Conservation (phyloP, 2,329 filamentous ascomycete genomes). For the Rhinocladiella mackenziei region DNA sequence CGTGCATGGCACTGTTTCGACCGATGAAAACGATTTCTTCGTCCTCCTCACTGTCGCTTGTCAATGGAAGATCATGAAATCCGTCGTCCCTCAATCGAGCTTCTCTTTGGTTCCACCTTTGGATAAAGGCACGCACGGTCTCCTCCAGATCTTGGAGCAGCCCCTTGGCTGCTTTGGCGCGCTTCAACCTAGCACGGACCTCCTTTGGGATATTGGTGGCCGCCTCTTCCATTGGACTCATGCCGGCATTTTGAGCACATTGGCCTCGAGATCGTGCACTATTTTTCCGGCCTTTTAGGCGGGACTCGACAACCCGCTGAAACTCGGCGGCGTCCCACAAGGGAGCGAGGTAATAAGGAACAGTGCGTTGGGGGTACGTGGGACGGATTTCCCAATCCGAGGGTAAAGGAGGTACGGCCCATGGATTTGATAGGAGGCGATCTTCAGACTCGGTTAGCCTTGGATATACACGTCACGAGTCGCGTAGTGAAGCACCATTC, state of each 20-base stretch:
- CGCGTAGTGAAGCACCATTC: slow-evolving; percentile 62
- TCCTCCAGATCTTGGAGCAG: slow-evolving; percentile 81
- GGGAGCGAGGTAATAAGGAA: slow-evolving; percentile 85
- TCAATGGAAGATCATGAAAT: slow-evolving; percentile 42
- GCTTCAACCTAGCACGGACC: slow-evolving; percentile 75
- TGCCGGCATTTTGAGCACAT: slow-evolving; percentile 32
- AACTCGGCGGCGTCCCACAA: slow-evolving; percentile 66
- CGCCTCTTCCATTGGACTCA: slow-evolving; percentile 34
- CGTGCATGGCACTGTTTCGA: slow-evolving; percentile 59
- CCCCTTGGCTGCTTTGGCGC: slow-evolving; percentile 68
- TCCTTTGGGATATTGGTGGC: slow-evolving; percentile 65
- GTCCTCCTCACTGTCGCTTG: slow-evolving; percentile 51
- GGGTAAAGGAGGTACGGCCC: slow-evolving; percentile 75
- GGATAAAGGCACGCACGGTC: slow-evolving; percentile 72
- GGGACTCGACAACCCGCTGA: slow-evolving; percentile 42
- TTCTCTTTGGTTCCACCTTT: slow-evolving; percentile 55
- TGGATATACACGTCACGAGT: slow-evolving; percentile 1
- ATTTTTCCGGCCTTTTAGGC: slow-evolving; percentile 31
- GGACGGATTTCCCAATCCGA: slow-evolving; percentile 79
- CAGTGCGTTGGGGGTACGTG: slow-evolving; percentile 66
- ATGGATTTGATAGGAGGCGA: slow-evolving; percentile 78
- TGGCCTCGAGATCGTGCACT: slow-evolving; percentile 40
- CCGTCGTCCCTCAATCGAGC: slow-evolving; percentile 45
- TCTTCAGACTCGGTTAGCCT: slow-evolving; percentile 51
- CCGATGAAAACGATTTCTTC: slow-evolving; percentile 93